Evolutionary conservation across 257 asterid genomes (phyloP).

Genomic region (Coffea canephora): DNA sequence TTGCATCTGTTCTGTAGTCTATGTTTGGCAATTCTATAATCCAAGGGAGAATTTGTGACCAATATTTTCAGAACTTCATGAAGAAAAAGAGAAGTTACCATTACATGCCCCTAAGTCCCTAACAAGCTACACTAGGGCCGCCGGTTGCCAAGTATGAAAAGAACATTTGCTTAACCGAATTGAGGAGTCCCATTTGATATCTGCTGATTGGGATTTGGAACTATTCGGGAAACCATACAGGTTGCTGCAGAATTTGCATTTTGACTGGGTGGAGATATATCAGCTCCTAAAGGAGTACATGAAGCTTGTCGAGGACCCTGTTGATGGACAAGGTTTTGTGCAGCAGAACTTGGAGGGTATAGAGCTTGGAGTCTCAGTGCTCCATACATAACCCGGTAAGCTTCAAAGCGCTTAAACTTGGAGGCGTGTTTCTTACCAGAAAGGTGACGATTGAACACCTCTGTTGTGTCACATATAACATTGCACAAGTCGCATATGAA

Average conservation of each 20-base stretch:
- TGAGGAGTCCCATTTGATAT: neutral
- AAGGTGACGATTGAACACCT: conserved; percentile 22
- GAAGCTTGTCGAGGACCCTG: conserved; percentile 14
- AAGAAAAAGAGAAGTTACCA: neutral
- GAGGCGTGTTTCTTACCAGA: conserved; percentile 27
- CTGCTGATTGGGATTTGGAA: neutral
- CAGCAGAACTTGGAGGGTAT: conserved; percentile 27
- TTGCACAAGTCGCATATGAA: conserved; percentile 31
- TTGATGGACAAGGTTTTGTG: conserved; percentile 11
- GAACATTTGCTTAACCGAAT: neutral
- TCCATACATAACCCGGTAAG: conserved; percentile 26
- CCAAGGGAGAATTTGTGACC: neutral
- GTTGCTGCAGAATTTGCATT: neutral
- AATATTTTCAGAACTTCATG: neutral
- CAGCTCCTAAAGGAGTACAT: neutral
- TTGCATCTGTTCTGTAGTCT: neutral
- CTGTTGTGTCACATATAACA: conserved; percentile 25
- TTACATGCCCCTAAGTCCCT: neutral
- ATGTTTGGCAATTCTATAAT: too few species aligned
- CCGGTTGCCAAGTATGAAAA: neutral
- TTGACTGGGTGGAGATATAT: neutral
- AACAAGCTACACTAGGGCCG: neutral
- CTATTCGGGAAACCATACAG: neutral
- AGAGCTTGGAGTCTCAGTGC: conserved; percentile 29
- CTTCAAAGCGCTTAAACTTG: conserved; percentile 20